Evolutionary conservation across 495 filamentous ascomycete species (phyloP), one percentile per base, ranked within the genome.

Genomic region (Neurospora pannonica): DNA sequence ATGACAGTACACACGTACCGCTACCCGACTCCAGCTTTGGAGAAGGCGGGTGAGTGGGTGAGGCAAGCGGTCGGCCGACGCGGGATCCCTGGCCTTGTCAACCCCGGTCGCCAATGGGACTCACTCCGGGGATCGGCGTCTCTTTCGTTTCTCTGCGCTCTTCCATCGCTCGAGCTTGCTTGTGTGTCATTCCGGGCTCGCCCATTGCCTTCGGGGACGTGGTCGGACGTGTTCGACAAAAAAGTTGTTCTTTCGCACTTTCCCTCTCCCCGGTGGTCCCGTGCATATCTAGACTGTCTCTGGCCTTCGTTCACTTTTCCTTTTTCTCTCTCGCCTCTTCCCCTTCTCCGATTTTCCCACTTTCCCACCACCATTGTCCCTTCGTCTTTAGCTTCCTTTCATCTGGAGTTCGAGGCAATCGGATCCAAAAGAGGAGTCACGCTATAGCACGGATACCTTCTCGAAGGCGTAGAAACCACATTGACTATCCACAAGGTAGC

Each of bases 331-430:
- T 34, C 42, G 38, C 40, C 48, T 36, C 70, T 73, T 39, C 40
- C 60, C 46, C n/a, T 71, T 71, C 21, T 42, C 60, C 36, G 9
- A 31, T 15, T 10, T 15, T 71, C 28, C 17, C 15, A 48, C 48
- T 42, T 72, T 28, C 72, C 34, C 46, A 36, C 75, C 38, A n/a
- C 39, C 54, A 31, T 62, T 19, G 24, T 62, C 10, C 54, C 7
- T 19, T 62, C 54, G 54, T 62, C 28, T 72, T 39, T 71, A n/a
- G 28, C 31, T 54, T 60, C 48, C 43, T 72, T 37, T 71, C 75
- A 70, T 72, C 73, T 69, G 72, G 74, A 73, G 11, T 42, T 60
- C 40, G n/a, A 74, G n/a, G 28, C 42, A 71, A 73, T 70, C 70
- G 54, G 54, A 34, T 34, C 54, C 54, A 34, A 62, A 34, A 31